Percentiles rank a stretch among this genome's conserved stretches.
Conservation (phyloP, 768 basidiomycete genomes). For the Termitomyces sp. region DNA sequence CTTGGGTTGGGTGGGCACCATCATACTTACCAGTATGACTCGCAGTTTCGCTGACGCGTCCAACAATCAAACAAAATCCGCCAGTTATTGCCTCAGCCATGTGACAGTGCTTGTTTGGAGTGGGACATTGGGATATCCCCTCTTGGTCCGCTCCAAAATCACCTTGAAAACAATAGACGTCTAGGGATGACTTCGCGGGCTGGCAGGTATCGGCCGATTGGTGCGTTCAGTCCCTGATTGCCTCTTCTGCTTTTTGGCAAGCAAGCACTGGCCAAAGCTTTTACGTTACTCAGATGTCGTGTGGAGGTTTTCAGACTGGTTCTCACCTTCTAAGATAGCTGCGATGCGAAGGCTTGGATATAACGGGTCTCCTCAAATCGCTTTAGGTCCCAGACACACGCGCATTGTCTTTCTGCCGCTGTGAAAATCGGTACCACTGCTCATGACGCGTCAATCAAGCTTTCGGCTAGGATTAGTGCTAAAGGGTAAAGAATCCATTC, state of each 20-base stretch:
- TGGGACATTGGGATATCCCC: no score
- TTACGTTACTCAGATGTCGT: background rate
- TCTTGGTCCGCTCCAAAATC: background rate
- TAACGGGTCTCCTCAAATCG: background rate
- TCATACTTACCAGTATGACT: background rate
- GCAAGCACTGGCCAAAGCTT: background rate
- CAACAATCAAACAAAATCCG: background rate
- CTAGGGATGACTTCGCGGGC: background rate
- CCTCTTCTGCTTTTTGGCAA: background rate
- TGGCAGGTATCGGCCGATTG: background rate
- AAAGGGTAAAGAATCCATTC: background rate
- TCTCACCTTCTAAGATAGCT: background rate
- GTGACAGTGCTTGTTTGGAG: background rate
- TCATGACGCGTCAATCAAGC: background rate
- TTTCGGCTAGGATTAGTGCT: background rate
- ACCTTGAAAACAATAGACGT: background rate
- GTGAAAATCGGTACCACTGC: background rate
- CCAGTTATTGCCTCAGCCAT: background rate
- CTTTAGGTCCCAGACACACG: background rate
- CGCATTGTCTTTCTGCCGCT: background rate
- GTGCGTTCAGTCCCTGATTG: background rate
- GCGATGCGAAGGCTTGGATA: background rate
- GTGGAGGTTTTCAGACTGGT: background rate
- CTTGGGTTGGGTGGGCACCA: no score
- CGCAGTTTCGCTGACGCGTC: background rate